Percentiles rank a stretch among this genome's conserved stretches.
phyloP scores from a whole-genome alignment of 257 asterid genomes.

The Euphrasia confusa region DNA sequence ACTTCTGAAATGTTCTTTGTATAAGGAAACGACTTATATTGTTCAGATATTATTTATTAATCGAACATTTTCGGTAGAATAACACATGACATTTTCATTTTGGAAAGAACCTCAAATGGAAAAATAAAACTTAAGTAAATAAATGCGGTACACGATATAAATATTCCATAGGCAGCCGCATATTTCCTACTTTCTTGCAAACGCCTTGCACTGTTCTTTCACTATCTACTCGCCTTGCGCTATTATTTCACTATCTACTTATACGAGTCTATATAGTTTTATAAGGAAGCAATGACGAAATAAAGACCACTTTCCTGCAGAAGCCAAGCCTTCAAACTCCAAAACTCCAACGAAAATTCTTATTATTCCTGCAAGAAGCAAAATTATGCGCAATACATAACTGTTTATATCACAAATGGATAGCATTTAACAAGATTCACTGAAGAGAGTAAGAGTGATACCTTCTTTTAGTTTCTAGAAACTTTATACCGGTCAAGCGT shows the following conservation, averaged over 20 bases:
- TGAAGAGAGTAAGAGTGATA: neutral
- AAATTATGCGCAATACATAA: neutral
- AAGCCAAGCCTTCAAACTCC: slow-evolving; percentile 4
- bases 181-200: neutral
- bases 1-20: neutral
- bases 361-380: slow-evolving; percentile 14
- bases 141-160: neutral
- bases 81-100: neutral
- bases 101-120: neutral
- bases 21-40: neutral
- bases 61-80: neutral
- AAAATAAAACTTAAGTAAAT: neutral
- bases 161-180: neutral
- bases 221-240: neutral
- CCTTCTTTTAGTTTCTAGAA: neutral
- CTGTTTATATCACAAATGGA: neutral
- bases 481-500: slow-evolving; percentile 9
- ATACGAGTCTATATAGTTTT: neutral
- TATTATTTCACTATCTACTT: slow-evolving; percentile 1
- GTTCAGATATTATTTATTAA: neutral
- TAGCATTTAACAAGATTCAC: neutral
- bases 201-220: neutral
- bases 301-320: slow-evolving; percentile 3
- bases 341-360: neutral
- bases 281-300: neutral